Evolutionary conservation across 1,284 basidiomycete genomes (phyloP).

Genomic region (Fomitopsis pinicola): DNA sequence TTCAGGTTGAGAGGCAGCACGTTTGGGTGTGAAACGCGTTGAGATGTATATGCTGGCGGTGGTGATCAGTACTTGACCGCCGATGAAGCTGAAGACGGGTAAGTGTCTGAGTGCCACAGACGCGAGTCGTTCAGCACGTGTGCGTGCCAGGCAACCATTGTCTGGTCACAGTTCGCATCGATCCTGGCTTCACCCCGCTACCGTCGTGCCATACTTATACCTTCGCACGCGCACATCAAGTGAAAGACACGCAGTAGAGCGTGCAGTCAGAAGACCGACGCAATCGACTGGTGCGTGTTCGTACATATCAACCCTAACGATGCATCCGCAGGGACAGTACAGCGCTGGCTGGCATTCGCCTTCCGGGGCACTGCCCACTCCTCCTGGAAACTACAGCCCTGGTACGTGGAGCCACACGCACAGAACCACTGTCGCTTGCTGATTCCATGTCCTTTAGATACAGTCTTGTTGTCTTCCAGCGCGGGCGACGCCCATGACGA

Average conservation of each 20-base stretch:
- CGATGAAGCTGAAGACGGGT: no score
- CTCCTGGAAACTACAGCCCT: neutral
- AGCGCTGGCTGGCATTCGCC: neutral
- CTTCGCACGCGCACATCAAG: no score
- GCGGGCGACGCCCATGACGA: conserved; percentile 19
- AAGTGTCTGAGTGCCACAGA: neutral
- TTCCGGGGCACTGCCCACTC: neutral
- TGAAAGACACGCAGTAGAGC: neutral
- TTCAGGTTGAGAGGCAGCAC: neutral
- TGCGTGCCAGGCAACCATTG: neutral
- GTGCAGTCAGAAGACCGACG: neutral
- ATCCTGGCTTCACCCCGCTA: no score
- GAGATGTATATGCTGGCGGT: no score
- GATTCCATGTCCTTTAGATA: neutral
- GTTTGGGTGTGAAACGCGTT: neutral
- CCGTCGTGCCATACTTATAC: no score
- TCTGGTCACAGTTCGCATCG: no score
- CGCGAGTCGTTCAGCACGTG: neutral
- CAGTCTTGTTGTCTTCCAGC: neutral
- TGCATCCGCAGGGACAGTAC: neutral
- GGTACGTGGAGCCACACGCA: neutral
- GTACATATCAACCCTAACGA: neutral
- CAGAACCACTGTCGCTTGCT: neutral
- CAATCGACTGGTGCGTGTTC: neutral
- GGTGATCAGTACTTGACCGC: no score